Evolutionary conservation across 495 filamentous ascomycete genomes (phyloP).

Genomic region (Daldinia vernicosa): DNA sequence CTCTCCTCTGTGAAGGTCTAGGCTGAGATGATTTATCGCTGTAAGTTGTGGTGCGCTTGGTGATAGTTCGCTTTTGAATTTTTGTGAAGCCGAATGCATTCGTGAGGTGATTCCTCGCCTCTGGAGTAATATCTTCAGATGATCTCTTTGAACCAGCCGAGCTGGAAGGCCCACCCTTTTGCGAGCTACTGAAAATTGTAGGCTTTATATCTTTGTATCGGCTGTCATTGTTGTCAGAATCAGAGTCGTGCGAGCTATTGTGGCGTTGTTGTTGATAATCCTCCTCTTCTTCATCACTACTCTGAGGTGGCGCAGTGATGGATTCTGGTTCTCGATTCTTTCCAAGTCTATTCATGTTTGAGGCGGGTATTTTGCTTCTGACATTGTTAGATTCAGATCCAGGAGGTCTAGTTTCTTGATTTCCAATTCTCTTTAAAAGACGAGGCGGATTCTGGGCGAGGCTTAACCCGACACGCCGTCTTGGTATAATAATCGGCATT

Average conservation of each 20-base stretch:
- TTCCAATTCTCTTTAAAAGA: slow-evolving; percentile 25
- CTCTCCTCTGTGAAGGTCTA: slow-evolving; percentile 27
- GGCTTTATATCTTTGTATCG: slow-evolving; percentile 32
- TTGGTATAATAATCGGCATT: slow-evolving; percentile 8
- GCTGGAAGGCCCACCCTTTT: slow-evolving; percentile 25
- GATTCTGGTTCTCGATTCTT: slow-evolving; percentile 30
- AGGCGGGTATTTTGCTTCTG: not conserved
- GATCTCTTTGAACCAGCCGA: slow-evolving; percentile 42
- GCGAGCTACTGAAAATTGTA: slow-evolving; percentile 30
- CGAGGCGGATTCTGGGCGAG: slow-evolving; percentile 1
- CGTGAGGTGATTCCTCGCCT: slow-evolving; percentile 16
- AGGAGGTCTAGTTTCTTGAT: not conserved
- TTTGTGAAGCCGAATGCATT: slow-evolving; percentile 8
- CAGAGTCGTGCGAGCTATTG: slow-evolving; percentile 25
- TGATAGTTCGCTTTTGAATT: slow-evolving; percentile 4
- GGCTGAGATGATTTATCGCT: slow-evolving; percentile 24
- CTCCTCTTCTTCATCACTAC: slow-evolving; percentile 42
- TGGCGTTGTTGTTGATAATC: slow-evolving; percentile 7
- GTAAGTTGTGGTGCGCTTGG: slow-evolving; percentile 12
- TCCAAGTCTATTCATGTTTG: slow-evolving; percentile 2
- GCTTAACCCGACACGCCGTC: slow-evolving; percentile 20
- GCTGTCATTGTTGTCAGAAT: slow-evolving; percentile 23
- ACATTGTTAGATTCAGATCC: slow-evolving; percentile 11
- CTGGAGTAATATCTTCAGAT: slow-evolving; percentile 21
- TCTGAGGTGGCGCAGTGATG: slow-evolving; percentile 38